Evolutionary conservation across 305 asterid species (phyloP), one percentile per base, ranked within the genome.

Genomic region (Fraxinus sp.): DNA sequence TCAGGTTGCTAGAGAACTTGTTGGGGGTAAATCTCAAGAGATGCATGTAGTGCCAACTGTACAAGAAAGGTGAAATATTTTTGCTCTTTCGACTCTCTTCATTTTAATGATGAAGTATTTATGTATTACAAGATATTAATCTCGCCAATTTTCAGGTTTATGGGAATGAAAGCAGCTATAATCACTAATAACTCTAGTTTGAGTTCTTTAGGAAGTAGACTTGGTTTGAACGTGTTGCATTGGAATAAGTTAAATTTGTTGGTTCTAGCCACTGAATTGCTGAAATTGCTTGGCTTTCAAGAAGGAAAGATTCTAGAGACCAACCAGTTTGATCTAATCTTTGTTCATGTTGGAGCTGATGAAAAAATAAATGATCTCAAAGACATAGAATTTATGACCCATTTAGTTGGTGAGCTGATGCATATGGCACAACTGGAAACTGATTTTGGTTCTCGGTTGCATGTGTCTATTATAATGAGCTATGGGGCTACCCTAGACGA

Each of bases 141-240:
- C 41, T 70, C 22, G 1, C 37, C 43, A 18, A 62, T 77, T 85
- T 70, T 86, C 89, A 94, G 99, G 93, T 96, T 96, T 89, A 93
- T 91, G 97, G 99, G 99, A 79, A 87, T 96, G 98, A 94, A 91
- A 82, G 93, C 95, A 80, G 95, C 97, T 81, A 33, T 89, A 26
- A 57, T 91, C 37, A 89, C 92, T 16, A 89, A 90, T 8, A 87
- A 90, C 79, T 71, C 41, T 35, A 82, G 78, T 37, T 70, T 92
- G 88, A 90, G 86, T 79, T 82, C 87, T 16, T 87, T 92, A 30
- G 93, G 92, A 62, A 83, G 75, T 77, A 86, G 26, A 79, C 86
- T 87, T 24, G 93, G 90, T 59, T 81, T 88, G 80, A 83, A 74
- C 6, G 85, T 86, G 80, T 79, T 88, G 35, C 83, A 85, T 1